Base-by-base conservation (phyloP, 2,329 filamentous ascomycete genomes). In the Fusarium setosum region DNA sequence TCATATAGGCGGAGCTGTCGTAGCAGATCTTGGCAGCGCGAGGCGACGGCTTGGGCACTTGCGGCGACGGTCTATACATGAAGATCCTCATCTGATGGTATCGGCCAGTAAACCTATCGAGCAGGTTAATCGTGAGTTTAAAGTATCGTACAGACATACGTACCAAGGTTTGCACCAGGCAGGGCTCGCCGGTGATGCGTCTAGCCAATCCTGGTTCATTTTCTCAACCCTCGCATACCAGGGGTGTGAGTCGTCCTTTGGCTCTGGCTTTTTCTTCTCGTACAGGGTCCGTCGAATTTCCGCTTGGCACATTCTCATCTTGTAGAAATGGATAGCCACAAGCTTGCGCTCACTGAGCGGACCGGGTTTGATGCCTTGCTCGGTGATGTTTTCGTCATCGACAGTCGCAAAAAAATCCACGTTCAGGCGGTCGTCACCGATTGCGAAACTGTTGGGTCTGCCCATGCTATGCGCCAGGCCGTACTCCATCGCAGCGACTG, bases 41-140 rank as follows among this genome's bases (percentile, higher is more conserved):
- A 8, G 90, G 77, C 0, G 93, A 94, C 0, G 96, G 96, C 62
- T 92, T 90, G 0, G 95, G 92, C 3, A 98, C 89, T 75, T 98
- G 96, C 1, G 96, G 96, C 2, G 93, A 97, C 1, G 96, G 96
- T 4, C 96, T 88, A 76, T 93, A 96, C 67, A 98, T 85, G 69
- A 94, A 92, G 42, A 97, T 88, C 20, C 96, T 83, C 88, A 97
- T 95, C 44, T 92, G 93, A 74, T 97, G 94, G 76, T 92, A 94
- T 66, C 92, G 86, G 15, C 85, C 83, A 11, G 81, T 82, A 69
- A 90, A 90, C 87, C 88, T 90, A 50, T 45, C 15, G 26, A 45
- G n/a, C 4, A 32, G 63, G 63, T 63, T 48, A 69, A 70, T 41
- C 4, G 18, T 48, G 5, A 13, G 17, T 23, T 5, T 26, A 26